Evolutionary conservation across 768 basidiomycete species (phyloP).

Genomic region (Tricholoma saponaceum): DNA sequence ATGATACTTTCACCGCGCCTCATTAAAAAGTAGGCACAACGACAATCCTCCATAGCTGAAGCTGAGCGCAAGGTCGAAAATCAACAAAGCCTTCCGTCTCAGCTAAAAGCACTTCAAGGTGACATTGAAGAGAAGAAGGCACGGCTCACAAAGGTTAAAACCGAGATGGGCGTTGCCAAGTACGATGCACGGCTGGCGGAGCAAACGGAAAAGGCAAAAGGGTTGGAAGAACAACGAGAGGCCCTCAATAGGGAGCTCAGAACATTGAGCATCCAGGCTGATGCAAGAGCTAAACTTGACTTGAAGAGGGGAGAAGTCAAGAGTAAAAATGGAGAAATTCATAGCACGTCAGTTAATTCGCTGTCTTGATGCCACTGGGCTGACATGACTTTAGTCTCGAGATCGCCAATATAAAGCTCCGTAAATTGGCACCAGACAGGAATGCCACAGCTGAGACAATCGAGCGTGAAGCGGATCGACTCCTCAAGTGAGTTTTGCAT

Average conservation of each 20-base stretch:
- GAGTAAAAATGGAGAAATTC: conserved; percentile 61
- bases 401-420: conserved; percentile 55
- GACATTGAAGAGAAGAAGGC: conserved; percentile 70
- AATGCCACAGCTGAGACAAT: conserved; percentile 61
- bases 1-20: background rate
- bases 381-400: conserved; percentile 48
- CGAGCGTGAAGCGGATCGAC: conserved; percentile 66
- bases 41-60: conserved; percentile 45
- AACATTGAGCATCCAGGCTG: conserved; percentile 71
- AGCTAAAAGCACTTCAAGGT: conserved; percentile 46
- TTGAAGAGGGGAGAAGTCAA: conserved; percentile 67
- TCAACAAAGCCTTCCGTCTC: conserved; percentile 48
- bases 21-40: conserved; percentile 36
- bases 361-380: background rate
- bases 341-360: conserved; percentile 52
- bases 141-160: conserved; percentile 56
- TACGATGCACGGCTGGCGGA: conserved; percentile 63
- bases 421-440: conserved; percentile 51
- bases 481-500: conserved; percentile 44
- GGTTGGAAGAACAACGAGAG: conserved; percentile 68
- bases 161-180: conserved; percentile 53
- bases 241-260: conserved; percentile 66
- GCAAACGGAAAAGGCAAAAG: conserved; percentile 46
- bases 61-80: conserved; percentile 56
- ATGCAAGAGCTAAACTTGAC: conserved; percentile 74